A percentile compares a stretch with the other conserved stretches of the same genome.
Evolutionary conservation across 2,329 filamentous ascomycete species (phyloP).

Genomic region (Exophiala aquamarina): DNA sequence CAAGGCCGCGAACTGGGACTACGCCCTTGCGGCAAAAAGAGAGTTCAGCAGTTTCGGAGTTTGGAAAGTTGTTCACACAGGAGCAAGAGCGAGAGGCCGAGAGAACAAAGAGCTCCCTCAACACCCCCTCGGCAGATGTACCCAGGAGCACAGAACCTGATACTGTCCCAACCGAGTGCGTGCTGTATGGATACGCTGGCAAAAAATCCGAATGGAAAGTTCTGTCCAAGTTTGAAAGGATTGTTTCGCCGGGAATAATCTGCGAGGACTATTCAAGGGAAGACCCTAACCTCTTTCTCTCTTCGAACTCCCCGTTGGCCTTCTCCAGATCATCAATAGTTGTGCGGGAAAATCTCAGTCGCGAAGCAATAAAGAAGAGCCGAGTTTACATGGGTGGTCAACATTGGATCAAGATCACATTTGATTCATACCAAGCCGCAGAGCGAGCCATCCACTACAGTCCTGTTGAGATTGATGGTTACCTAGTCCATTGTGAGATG

Average conservation of each 20-base stretch:
- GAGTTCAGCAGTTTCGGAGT: slow-evolving; percentile 52
- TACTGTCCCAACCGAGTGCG: slow-evolving; percentile 67
- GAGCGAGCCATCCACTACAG: slow-evolving; percentile 69
- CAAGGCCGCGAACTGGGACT: slow-evolving; percentile 59
- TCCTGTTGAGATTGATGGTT: slow-evolving; percentile 69
- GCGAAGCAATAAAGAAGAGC: slow-evolving; percentile 74
- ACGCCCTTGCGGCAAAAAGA: slow-evolving; percentile 53
- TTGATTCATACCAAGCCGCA: slow-evolving; percentile 71
- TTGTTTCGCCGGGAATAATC: slow-evolving; percentile 64
- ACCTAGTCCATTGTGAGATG: slow-evolving; percentile 69
- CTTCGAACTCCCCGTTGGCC: slow-evolving; percentile 54
- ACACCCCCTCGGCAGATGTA: slow-evolving; percentile 15
- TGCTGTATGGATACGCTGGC: slow-evolving; percentile 79
- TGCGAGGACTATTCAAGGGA: slow-evolving; percentile 92
- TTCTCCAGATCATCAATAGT: slow-evolving; percentile 48
- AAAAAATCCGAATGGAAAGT: slow-evolving; percentile 74
- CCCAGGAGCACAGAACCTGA: slow-evolving; percentile 38
- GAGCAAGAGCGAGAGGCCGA: slow-evolving; percentile 43
- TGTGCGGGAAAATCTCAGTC: slow-evolving; percentile 62
- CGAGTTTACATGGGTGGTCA: slow-evolving; percentile 79
- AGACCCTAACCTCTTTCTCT: slow-evolving; percentile 70
- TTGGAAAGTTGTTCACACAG: slow-evolving; percentile 44
- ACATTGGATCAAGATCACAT: slow-evolving; percentile 90
- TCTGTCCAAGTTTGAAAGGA: slow-evolving; percentile 81
- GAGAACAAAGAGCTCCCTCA: slow-evolving; percentile 17